A percentile compares a stretch with the other conserved stretches of the same genome.
Conservation (phyloP, 352 stramenopile species). For the Halophytophthora batemanensis region DNA sequence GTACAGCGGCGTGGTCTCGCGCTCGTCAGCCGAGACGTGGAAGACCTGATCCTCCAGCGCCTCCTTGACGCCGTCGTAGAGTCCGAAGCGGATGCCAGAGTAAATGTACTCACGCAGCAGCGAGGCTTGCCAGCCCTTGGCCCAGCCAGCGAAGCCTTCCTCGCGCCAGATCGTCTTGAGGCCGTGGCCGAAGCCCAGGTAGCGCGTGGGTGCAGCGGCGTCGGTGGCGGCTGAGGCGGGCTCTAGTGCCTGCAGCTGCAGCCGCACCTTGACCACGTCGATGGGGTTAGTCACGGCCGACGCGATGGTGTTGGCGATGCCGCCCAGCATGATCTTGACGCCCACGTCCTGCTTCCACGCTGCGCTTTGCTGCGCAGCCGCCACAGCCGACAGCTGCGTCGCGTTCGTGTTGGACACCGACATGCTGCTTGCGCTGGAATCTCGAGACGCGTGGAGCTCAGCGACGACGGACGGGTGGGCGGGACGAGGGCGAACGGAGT, state of each 20-base stretch:
- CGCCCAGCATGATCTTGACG: slow-evolving; percentile 54
- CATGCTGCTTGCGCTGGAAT: slow-evolving; percentile 6
- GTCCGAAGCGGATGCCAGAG: slow-evolving; percentile 64
- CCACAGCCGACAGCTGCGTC: slow-evolving; percentile 12
- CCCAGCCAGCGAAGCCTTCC: slow-evolving; percentile 51
- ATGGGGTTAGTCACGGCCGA: slow-evolving; percentile 52
- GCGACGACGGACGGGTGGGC: slow-evolving; percentile 2
- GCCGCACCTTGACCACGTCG: slow-evolving; percentile 57
- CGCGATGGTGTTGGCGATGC: slow-evolving; percentile 47
- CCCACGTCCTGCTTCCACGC: slow-evolving; percentile 41
- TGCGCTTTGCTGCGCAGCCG: slow-evolving; percentile 22
- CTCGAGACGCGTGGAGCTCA: neutral
- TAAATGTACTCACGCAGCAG: slow-evolving; percentile 65
- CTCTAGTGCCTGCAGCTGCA: slow-evolving; percentile 50
- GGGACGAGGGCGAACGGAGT: slow-evolving; percentile 17
- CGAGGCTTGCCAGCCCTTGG: slow-evolving; percentile 56
- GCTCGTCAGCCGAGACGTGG: slow-evolving; percentile 28
- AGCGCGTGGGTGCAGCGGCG: slow-evolving; percentile 26
- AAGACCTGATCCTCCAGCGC: slow-evolving; percentile 52
- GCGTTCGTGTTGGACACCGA: slow-evolving; percentile 16
- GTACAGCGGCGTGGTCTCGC: slow-evolving; percentile 42
- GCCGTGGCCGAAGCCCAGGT: slow-evolving; percentile 49
- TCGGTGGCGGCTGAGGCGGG: slow-evolving; percentile 25
- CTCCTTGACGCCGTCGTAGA: slow-evolving; percentile 74
- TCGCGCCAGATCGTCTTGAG: slow-evolving; percentile 43